phyloP scores from a whole-genome alignment of 306 rosid genomes.

The Glycine soja region DNA sequence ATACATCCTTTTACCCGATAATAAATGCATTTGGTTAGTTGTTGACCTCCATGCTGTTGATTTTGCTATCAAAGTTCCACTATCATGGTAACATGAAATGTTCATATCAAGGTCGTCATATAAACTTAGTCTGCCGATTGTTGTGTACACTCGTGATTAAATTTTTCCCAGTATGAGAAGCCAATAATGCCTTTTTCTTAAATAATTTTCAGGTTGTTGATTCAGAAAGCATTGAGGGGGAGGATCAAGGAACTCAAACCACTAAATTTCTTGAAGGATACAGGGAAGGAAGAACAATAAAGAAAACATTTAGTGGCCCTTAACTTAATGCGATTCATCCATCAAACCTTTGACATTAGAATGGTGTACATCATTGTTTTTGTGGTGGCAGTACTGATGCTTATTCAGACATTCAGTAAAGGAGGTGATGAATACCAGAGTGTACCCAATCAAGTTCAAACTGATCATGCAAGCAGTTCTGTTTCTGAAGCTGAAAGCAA shows the following conservation, averaged over 20 bases:
- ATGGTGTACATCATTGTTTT: conserved; percentile 72
- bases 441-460: conserved; percentile 57
- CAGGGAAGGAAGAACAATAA: conserved; percentile 74
- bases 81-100: not conserved
- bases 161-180: conserved; percentile 7
- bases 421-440: conserved; percentile 60
- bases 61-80: not conserved
- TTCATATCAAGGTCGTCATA: not conserved
- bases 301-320: conserved; percentile 60
- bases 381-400: conserved; percentile 61
- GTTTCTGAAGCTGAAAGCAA: conserved; percentile 56
- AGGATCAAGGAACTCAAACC: conserved; percentile 78
- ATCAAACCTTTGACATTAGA: conserved; percentile 66
- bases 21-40: not conserved
- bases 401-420: conserved; percentile 58
- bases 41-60: not conserved
- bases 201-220: conserved; percentile 69
- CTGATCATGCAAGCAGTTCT: conserved; percentile 59
- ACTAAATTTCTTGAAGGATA: conserved; percentile 81
- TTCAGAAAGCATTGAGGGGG: conserved; percentile 72
- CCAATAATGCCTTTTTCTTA: not conserved
- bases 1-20: not conserved
- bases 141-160: conserved; percentile 13
- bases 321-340: conserved; percentile 55
- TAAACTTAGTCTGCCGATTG: conserved; percentile 21